Evolutionary conservation across 2,329 filamentous ascomycete genomes (phyloP).

Genomic region (Colletotrichum magnum): DNA sequence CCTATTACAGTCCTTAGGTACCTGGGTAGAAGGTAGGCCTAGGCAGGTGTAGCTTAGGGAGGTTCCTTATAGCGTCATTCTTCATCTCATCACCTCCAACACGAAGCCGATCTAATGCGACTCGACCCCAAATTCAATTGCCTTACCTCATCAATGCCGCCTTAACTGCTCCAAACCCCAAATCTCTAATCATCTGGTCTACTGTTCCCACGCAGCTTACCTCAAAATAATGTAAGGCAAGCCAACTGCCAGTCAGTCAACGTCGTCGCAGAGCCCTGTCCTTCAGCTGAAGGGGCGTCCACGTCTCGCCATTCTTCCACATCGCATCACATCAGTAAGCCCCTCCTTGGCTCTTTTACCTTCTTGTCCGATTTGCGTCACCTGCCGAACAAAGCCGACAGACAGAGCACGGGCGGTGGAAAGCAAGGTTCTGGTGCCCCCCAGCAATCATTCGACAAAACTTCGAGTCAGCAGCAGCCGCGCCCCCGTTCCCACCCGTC

Average conservation of each 20-base stretch:
- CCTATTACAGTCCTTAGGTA: too few relatives aligned
- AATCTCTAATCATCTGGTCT: not conserved
- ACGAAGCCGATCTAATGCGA: not conserved
- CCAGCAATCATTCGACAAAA: conserved; percentile 6
- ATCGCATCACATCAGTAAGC: not conserved
- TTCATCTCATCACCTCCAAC: conserved; percentile 24
- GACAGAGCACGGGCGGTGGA: conserved; percentile 13
- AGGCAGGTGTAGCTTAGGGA: too few relatives aligned
- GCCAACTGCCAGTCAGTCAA: too few relatives aligned
- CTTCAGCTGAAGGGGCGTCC: too few relatives aligned
- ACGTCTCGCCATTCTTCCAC: not conserved
- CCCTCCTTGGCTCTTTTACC: not conserved
- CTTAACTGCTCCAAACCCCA: conserved; percentile 21
- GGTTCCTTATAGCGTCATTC: not conserved
- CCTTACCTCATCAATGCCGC: conserved; percentile 1
- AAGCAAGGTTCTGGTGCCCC: conserved; percentile 29
- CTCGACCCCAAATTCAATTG: conserved; percentile 8
- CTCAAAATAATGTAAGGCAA: too few relatives aligned
- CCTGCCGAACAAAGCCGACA: conserved; percentile 11
- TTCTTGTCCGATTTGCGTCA: not conserved
- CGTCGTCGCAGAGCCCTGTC: too few relatives aligned
- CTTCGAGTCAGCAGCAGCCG: conserved; percentile 34
- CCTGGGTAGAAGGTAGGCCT: too few relatives aligned
- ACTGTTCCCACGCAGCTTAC: too few relatives aligned
- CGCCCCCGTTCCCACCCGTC: not conserved